Base-by-base conservation (phyloP, 257 asterid species). In the Solanum virginianum region DNA sequence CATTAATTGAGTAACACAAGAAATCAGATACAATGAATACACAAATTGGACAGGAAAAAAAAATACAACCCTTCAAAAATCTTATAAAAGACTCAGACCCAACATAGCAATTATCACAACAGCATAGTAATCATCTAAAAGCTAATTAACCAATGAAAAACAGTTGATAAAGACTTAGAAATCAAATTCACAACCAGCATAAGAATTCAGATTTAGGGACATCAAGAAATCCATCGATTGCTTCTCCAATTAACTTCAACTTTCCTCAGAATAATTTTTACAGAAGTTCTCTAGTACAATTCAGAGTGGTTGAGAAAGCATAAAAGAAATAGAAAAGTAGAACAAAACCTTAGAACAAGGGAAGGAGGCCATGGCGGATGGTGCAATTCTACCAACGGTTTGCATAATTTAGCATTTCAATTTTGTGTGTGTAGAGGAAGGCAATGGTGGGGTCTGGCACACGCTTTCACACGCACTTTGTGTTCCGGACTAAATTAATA, bases 351-450 rank as follows among this genome's bases (percentile, higher is more conserved):
- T 80, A 80, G 87, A 85, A 80, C 87, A 69, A 85, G 85, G 71
- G 87, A 85, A 71, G 80, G 87, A 85, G 16, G 82, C 87, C 87
- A 85, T 85, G 85, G 82, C 85, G 20, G 85, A 85, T 11, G 87
- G 85, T 15, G 81, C 80, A 51, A 69, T 39, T 80, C 70, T 66
- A 81, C 74, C 54, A n/a, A 80, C 65, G 51, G 65, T 68, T 54
- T 69, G 86, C 86, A 83, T 82, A 53, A 26, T 82, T 82, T 81
- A 2, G 84, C 75, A 84, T 85, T 54, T 75, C 81, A 63, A 15
- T 80, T 53, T 36, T 26, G 51, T 45, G 47, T 45, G 56, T 72
- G 41, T 15, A 3, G 82, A 74, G 81, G 81, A 74, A 53, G 24
- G 47, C 24, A 77, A 77, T 12, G 36, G 81, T 53, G 86, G 77